These are phyloP conservation scores for Yamadazyma triangularis DNA, from an alignment of 1,139 yeast genomes.

Conservation along the genomic window DNA sequence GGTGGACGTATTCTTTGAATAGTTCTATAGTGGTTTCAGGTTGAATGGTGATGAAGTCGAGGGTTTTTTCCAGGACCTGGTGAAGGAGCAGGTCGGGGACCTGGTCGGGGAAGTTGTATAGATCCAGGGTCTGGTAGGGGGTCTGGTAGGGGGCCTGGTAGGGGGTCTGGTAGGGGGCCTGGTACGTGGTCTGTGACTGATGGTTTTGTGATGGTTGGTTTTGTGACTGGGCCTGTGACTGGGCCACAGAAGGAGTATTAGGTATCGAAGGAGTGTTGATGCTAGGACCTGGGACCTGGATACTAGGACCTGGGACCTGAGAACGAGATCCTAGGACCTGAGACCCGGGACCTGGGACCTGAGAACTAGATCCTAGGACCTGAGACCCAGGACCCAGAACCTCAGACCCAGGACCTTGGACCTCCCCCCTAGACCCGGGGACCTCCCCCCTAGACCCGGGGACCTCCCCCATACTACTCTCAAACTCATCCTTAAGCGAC, in stretches of 20 bases:
- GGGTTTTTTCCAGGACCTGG: slow-evolving; percentile 65
- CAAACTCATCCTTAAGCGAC: too few species aligned
- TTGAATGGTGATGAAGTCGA: slow-evolving; percentile 61
- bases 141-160: slow-evolving; percentile 34
- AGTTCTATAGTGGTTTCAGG: slow-evolving; percentile 61
- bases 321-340: neutral
- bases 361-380: neutral
- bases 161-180: slow-evolving; percentile 17
- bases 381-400: neutral
- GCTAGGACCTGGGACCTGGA: neutral
- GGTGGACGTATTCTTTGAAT: slow-evolving; percentile 63
- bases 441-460: slow-evolving; percentile 1
- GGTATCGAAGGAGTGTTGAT: slow-evolving; percentile 20
- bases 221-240: slow-evolving; percentile 2
- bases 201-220: slow-evolving; percentile 11
- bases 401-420: neutral
- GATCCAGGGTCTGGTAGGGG: too few species aligned
- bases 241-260: slow-evolving; percentile 29
- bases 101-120: too few species aligned
- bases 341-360: neutral
- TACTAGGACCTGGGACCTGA: neutral
- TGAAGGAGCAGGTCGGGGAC: too few species aligned
- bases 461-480: too few species aligned
- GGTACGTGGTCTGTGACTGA: too few species aligned
- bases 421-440: slow-evolving; percentile 2